Base-by-base conservation (phyloP, 352 stramenopile species). In the Pythium vanterpoolii region DNA sequence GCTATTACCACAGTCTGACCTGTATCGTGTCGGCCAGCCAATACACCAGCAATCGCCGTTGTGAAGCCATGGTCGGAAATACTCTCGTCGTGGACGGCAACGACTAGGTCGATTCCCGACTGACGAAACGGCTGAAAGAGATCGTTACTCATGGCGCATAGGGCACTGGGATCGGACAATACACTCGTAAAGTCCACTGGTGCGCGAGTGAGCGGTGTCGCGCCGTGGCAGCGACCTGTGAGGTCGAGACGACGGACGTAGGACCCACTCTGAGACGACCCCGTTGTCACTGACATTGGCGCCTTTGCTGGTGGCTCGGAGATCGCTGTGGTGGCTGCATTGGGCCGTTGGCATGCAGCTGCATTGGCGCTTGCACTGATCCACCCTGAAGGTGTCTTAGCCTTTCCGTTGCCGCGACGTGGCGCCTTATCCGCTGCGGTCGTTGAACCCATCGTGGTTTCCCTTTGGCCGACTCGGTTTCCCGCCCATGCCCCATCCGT, bases 241-340 rank as follows among this genome's bases (percentile, higher is more conserved):
- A 85, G 64, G 52, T 70, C 65, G 38, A 85, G 59, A 5, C 50
- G 74, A 24, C 71, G 68, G 60, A 86, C 71, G 44, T 79, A 87
- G 45, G 62, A 16, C 3, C 45, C 51, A 13, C 55, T 30, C 16
- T 40, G 26, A 13, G 52, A 30, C 2, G 30, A 46, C 4, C n/a
- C 18, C n/a, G 34, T 46, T n/a, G 30, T 19, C 6, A 5, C 24
- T 5, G 38, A 9, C 24, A 24, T n/a, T n/a, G n/a, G 16, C 26
- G n/a, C 9, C 36, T 38, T 10, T 30, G 39, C 18, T 11, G 39
- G 33, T 19, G 19, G 18, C 10, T 42, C 30, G 19, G 2, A 4
- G 19, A 30, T 8, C 30, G 24, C 7, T 43, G 19, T n/a, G 7
- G 38, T 14, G 8, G 14, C 47, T 8, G 30, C n/a, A 38, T 28